phyloP scores from a whole-genome alignment of 768 basidiomycete species.

The Pisolithus marmoratus region DNA sequence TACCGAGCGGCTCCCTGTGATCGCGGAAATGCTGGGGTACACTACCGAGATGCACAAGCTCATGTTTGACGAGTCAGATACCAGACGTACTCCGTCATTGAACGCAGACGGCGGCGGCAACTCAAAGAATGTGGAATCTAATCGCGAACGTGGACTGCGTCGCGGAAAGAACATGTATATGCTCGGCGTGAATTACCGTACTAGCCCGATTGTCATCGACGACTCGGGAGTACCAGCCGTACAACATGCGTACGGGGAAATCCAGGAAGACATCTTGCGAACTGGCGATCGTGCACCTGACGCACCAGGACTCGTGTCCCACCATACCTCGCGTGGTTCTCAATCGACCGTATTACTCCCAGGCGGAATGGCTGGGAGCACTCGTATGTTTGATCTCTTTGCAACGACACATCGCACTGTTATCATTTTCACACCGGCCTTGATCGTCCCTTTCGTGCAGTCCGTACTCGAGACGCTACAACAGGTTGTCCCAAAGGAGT shows the following conservation, averaged over 20 bases:
- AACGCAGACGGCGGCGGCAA: background rate
- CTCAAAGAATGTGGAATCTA: background rate
- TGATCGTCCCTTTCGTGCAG: background rate
- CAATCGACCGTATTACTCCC: no score
- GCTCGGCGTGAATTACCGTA: no score
- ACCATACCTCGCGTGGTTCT: no score
- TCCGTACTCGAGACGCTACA: background rate
- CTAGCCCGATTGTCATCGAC: no score
- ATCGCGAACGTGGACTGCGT: no score
- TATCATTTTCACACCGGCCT: conserved; percentile 31
- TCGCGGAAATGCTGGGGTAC: conserved; percentile 33
- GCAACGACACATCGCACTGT: conserved; percentile 31
- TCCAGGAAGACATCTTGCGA: background rate
- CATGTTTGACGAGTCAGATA: background rate
- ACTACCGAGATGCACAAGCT: conserved; percentile 17
- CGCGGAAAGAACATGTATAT: no score
- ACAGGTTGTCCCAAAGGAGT: background rate
- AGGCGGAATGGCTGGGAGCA: no score
- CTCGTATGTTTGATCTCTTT: background rate
- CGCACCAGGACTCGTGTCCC: background rate
- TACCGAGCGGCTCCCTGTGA: conserved; percentile 37
- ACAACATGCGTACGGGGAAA: background rate
- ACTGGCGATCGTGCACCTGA: background rate
- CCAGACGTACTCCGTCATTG: background rate
- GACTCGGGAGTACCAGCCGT: background rate